Conservation (phyloP, 1,284 basidiomycete genomes). For the Taiwanofungus camphoratus region DNA sequence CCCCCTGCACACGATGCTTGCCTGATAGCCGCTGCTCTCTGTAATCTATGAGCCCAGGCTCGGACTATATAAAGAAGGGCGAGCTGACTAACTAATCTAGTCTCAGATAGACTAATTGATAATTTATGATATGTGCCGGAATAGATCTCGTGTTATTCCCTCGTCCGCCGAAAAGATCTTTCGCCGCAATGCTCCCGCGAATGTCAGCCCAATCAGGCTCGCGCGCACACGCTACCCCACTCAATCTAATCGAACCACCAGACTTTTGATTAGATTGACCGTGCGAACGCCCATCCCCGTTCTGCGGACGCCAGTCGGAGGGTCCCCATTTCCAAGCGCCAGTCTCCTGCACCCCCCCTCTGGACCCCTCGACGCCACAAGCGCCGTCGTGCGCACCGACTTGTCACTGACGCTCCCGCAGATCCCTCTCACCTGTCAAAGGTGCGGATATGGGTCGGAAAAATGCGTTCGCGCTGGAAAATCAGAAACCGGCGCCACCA, state of each 20-base stretch:
- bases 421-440: too few relatives aligned
- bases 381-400: not conserved
- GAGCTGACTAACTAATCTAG: not conserved
- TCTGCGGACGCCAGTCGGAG: constrained; percentile 4
- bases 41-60: constrained; percentile 1
- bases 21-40: constrained; percentile 8
- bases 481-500: constrained; percentile 21
- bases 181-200: constrained; percentile 26
- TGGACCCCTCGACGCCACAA: too few relatives aligned
- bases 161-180: constrained; percentile 17
- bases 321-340: not conserved
- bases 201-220: constrained; percentile 15
- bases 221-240: constrained; percentile 18
- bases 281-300: constrained; percentile 14
- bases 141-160: constrained; percentile 1
- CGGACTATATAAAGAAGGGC: not conserved
- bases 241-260: constrained; percentile 17
- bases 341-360: too few relatives aligned
- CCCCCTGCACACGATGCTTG: too few relatives aligned
- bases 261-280: constrained; percentile 21
- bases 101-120: constrained; percentile 6
- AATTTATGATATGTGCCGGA: not conserved
- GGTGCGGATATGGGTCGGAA: constrained; percentile 5
- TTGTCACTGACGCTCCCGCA: not conserved
- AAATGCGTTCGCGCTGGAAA: constrained; percentile 1